Base-by-base conservation (phyloP, 805 yeast species). In the Candida khao-thaluensis region DNA sequence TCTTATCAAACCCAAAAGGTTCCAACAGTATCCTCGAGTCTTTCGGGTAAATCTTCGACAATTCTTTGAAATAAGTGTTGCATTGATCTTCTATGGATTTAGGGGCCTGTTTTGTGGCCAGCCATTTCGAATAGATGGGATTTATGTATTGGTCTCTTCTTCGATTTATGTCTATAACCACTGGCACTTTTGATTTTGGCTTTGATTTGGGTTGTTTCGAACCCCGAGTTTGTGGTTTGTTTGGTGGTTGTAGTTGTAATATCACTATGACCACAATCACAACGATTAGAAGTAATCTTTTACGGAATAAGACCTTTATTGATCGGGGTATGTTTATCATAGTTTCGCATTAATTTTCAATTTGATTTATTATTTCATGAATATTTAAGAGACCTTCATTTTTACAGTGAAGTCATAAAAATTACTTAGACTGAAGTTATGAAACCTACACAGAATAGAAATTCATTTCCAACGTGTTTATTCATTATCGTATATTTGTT, bases 81-180 rank as follows among this genome's bases (percentile, higher is more conserved):
- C 61, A 57, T 23, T 39, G 41, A 7, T 37, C 42, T 7, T 29
- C 29, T 12, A 41, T 16, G 7, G 18, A 20, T 5, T 10, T 25
- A 3, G 35, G 18, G 7, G 29, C 21, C 7, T 10, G 14, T 7
- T 15, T 20, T 15, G 7, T 16, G 8, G 25, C 5, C 18, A 21
- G 11, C 49, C 53, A 48, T 26, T 40, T 40, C 4, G 33, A 20
- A 35, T 52, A 55, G 17, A 55, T 37, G 3, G 53, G 53, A 27
- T 55, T 55, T 9, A 11, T 29, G 30, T 43, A 49, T 3, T 23
- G 12, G 3, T 25, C n/a, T 37, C 59, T 38, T 17, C 35, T 30
- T 16, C 35, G 10, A 6, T 40, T n/a, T 11, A 53, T 26, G 21
- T 48, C 42, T 17, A 32, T 18, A 4, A 30, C 26, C 12, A 21